Evolutionary conservation across 352 stramenopile genomes (phyloP).

Genomic region (Phytopythium montanum): DNA sequence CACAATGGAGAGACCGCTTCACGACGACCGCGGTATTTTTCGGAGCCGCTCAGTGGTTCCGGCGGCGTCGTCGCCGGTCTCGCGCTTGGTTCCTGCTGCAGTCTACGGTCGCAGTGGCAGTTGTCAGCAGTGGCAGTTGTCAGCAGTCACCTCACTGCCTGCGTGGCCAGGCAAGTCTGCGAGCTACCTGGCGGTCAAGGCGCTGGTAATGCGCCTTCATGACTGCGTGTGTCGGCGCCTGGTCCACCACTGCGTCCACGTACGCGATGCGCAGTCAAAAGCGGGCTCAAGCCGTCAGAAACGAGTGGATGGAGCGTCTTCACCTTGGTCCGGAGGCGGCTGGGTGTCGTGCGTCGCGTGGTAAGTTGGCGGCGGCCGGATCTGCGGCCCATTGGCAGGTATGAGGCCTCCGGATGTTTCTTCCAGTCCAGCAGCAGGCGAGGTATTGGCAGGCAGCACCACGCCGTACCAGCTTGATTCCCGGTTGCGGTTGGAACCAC

Average conservation of each 20-base stretch:
- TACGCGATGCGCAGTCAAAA: neutral
- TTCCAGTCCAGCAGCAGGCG: neutral
- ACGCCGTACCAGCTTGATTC: slow-evolving; percentile 35
- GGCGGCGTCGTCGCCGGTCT: slow-evolving; percentile 14
- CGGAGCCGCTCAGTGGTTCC: slow-evolving; percentile 19
- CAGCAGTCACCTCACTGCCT: neutral
- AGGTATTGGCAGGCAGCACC: too few relatives aligned
- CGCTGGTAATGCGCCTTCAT: slow-evolving; percentile 48
- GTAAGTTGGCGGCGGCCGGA: slow-evolving; percentile 49
- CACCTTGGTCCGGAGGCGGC: slow-evolving; percentile 58
- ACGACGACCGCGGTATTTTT: slow-evolving; percentile 1
- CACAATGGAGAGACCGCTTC: neutral
- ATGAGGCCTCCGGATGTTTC: too few relatives aligned
- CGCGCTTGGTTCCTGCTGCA: slow-evolving; percentile 26
- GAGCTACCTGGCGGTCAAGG: slow-evolving; percentile 51
- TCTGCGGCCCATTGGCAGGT: slow-evolving; percentile 20
- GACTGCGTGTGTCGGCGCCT: slow-evolving; percentile 33
- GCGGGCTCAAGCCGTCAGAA: neutral
- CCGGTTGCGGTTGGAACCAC: slow-evolving; percentile 21
- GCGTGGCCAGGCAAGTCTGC: neutral
- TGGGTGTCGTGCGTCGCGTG: slow-evolving; percentile 68
- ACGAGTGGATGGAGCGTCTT: neutral
- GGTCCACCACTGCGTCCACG: slow-evolving; percentile 40
- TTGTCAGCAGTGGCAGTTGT: neutral
- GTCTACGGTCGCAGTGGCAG: neutral